Evolutionary conservation across 352 stramenopile genomes (phyloP).

Genomic region (Bremia lactucae): DNA sequence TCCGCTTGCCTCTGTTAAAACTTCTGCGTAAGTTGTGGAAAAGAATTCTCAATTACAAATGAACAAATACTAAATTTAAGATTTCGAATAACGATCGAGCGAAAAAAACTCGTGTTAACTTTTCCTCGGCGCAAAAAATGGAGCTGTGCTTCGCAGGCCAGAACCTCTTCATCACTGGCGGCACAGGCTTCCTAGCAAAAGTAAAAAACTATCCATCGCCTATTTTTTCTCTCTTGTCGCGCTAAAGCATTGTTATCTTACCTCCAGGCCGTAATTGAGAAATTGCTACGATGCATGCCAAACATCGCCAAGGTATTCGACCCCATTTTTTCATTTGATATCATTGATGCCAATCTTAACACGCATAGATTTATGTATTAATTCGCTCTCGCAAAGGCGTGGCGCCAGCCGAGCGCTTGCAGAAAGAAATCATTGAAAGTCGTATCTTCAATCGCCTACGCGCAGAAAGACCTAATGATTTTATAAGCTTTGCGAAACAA

Average conservation of each 20-base stretch:
- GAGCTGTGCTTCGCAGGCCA: conserved; percentile 49
- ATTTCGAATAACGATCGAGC: no score
- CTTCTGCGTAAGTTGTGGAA: no score
- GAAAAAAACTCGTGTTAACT: no score
- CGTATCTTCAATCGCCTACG: conserved; percentile 64
- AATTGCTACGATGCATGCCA: conserved; percentile 58
- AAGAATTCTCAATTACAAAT: no score
- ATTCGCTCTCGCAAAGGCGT: conserved; percentile 72
- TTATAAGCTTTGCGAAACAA: conserved; percentile 31
- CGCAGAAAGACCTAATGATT: conserved; percentile 34
- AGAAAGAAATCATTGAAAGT: conserved; percentile 71
- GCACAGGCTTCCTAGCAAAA: conserved; percentile 82
- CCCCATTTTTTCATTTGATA: not conserved
- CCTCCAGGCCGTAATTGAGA: conserved; percentile 61
- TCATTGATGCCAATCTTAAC: not conserved
- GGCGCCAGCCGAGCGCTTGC: conserved; percentile 30
- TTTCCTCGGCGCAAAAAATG: no score
- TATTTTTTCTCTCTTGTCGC: conserved; percentile 2
- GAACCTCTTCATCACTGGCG: conserved; percentile 76
- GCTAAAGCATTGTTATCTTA: not conserved
- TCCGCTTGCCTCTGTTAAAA: no score
- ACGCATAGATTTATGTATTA: conserved; percentile 52
- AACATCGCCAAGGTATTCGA: conserved; percentile 35
- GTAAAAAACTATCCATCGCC: conserved; percentile 13
- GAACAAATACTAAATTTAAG: no score